A percentile compares a stretch with the other conserved stretches of the same genome.
phyloP scores from a whole-genome alignment of 2,329 filamentous ascomycete genomes.

The Rutstroemia sp. region DNA sequence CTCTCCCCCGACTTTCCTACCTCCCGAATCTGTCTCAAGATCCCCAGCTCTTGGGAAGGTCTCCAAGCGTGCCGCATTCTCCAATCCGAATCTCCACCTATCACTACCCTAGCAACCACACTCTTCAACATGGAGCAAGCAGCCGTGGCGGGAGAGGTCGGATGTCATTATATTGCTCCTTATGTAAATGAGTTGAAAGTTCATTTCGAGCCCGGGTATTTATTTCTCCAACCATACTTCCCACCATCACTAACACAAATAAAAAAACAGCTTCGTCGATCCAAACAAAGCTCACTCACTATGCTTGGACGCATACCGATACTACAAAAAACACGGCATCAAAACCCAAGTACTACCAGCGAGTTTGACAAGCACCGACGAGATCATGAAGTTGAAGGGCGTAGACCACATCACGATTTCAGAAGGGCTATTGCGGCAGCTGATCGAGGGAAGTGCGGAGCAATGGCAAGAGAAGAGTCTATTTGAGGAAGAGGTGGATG shows the following conservation, averaged over 20 bases:
- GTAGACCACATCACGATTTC: conserved; percentile 53
- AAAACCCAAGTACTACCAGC: conserved; percentile 48
- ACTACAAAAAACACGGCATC: conserved; percentile 37
- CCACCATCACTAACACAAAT: background rate
- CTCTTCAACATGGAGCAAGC: conserved; percentile 57
- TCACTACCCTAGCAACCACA: conserved; percentile 52
- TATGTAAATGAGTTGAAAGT: conserved; percentile 60
- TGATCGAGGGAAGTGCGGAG: conserved; percentile 12
- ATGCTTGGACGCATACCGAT: conserved; percentile 43
- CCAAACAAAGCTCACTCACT: conserved; percentile 33
- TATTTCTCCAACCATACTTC: conserved; percentile 11
- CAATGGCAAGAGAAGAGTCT: conserved; percentile 10
- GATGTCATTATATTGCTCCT: conserved; percentile 56
- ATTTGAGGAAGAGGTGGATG: conserved; percentile 14
- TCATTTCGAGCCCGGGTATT: conserved; percentile 46
- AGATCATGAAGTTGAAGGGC: conserved; percentile 51
- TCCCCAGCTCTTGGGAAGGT: conserved; percentile 57
- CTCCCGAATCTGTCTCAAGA: conserved; percentile 52
- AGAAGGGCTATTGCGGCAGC: conserved; percentile 38
- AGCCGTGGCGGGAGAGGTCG: conserved; percentile 46
- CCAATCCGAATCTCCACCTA: conserved; percentile 43
- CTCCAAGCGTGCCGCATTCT: conserved; percentile 50
- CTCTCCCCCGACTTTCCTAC: conserved; percentile 38
- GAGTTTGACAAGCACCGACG: conserved; percentile 47
- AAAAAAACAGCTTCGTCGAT: conserved; percentile 37